These are phyloP conservation scores for Tulasnella calospora DNA, from an alignment of 768 basidiomycete species.

Conservation along the genomic window DNA sequence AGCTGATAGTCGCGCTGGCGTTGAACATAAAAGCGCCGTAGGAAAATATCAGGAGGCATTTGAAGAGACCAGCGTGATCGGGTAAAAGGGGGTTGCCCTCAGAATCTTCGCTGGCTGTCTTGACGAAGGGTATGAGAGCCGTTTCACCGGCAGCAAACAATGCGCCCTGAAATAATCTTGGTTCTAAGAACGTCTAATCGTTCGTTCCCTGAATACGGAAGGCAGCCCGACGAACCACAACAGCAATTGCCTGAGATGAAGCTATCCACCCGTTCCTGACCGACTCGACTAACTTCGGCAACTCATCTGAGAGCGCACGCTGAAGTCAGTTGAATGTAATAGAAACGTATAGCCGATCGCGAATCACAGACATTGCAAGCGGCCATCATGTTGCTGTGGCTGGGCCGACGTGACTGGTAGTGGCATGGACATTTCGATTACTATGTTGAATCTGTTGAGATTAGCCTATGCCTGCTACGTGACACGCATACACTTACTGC, in stretches of 20 bases:
- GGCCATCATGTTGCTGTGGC: neutral
- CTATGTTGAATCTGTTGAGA: neutral
- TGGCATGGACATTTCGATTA: neutral
- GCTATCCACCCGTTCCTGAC: neutral
- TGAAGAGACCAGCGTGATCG: constrained; percentile 1
- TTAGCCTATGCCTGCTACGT: too few relatives aligned
- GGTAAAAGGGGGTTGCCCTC: neutral
- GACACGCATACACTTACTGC: too few relatives aligned
- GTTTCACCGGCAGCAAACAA: constrained; percentile 10
- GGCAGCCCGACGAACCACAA: neutral
- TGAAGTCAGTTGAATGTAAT: neutral
- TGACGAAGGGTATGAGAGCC: constrained; percentile 1
- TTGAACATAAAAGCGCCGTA: constrained; percentile 11
- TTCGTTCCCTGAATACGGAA: neutral
- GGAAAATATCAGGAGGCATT: constrained; percentile 5
- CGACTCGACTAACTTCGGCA: constrained; percentile 6
- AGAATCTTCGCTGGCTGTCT: neutral
- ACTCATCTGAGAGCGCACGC: neutral
- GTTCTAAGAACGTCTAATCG: neutral
- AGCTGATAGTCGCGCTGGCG: constrained; percentile 5
- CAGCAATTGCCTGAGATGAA: constrained; percentile 5
- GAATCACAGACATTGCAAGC: neutral
- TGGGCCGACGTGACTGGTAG: neutral
- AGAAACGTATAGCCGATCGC: neutral
- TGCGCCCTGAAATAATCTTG: neutral